Percentiles rank a stretch among this genome's conserved stretches.
These are phyloP conservation scores for Mortierella sp. DNA, from an alignment of 371 early-diverging fungal genomes.

Conservation along the genomic window DNA sequence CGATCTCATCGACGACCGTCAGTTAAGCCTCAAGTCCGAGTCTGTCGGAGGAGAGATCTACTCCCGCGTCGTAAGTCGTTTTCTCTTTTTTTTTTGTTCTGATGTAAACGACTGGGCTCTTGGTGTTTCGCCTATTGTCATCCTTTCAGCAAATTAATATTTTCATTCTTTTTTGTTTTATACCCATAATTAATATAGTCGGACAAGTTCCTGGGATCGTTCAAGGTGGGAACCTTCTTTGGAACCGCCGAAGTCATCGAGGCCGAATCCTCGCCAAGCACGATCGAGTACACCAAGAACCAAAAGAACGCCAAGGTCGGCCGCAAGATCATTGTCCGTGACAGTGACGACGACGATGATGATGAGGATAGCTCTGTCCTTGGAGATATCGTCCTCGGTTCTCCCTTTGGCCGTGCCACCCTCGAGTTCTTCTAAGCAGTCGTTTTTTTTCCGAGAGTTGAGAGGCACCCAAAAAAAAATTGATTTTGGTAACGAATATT, in stretches of 20 bases:
- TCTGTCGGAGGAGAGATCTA: slow-evolving; percentile 14
- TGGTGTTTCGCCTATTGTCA: not conserved
- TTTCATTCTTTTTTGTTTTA: not conserved
- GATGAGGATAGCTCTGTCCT: not conserved
- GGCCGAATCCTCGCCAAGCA: slow-evolving; percentile 15
- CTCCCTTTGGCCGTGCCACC: slow-evolving; percentile 13
- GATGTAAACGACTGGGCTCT: not conserved
- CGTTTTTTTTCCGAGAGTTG: not conserved
- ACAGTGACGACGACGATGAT: not conserved
- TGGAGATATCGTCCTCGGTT: slow-evolving; percentile 10
- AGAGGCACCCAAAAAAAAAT: too few species aligned
- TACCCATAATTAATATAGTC: slow-evolving; percentile 5
- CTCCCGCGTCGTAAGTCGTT: slow-evolving; percentile 12
- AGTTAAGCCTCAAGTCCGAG: slow-evolving; percentile 9
- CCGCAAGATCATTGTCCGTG: slow-evolving; percentile 21
- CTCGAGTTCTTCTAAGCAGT: slow-evolving; percentile 27
- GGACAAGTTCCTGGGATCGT: slow-evolving; percentile 38
- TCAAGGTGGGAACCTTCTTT: slow-evolving; percentile 16
- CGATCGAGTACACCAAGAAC: slow-evolving; percentile 33
- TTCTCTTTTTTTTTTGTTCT: not conserved
- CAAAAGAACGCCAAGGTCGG: slow-evolving; percentile 23
- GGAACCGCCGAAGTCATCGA: slow-evolving; percentile 22
- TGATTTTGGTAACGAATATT: too few species aligned
- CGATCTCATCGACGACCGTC: slow-evolving; percentile 20
- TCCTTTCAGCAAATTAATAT: not conserved